Conservation (phyloP, 441 rosid species). For the Lepidium campestre region DNA sequence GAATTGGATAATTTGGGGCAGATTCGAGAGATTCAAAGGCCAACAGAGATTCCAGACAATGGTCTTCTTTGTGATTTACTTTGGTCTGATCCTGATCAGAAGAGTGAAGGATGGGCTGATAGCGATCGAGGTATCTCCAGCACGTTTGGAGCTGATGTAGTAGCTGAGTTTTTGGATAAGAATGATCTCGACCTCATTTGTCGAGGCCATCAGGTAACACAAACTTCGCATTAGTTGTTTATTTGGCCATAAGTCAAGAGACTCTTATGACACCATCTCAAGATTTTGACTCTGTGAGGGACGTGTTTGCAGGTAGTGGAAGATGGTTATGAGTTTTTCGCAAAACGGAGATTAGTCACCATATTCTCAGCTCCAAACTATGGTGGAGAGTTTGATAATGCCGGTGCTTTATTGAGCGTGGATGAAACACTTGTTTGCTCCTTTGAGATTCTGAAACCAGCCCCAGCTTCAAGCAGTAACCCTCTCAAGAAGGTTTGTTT, state of each 20-base stretch:
- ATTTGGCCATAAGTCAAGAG: not conserved
- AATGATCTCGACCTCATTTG: constrained; percentile 95
- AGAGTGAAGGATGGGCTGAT: constrained; percentile 71
- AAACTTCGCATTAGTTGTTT: not conserved
- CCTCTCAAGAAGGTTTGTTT: constrained; percentile 66
- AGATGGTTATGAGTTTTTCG: constrained; percentile 95
- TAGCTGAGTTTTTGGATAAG: constrained; percentile 80
- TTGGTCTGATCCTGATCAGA: constrained; percentile 95
- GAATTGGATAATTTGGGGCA: constrained; percentile 70
- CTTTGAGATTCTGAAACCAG: constrained; percentile 86
- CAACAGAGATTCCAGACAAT: constrained; percentile 80
- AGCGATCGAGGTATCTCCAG: constrained; percentile 95
- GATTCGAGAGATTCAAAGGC: constrained; percentile 74
- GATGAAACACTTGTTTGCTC: constrained; percentile 77
- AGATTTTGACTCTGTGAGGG: not conserved
- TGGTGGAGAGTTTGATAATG: constrained; percentile 98
- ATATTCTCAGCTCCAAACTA: constrained; percentile 97
- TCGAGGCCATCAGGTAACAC: constrained; percentile 88
- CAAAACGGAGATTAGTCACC: constrained; percentile 74
- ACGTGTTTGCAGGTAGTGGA: constrained; percentile 71
- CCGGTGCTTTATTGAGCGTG: constrained; percentile 83
- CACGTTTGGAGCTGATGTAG: constrained; percentile 82
- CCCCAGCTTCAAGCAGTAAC: constrained; percentile 41
- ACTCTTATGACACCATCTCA: not conserved
- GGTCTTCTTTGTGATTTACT: constrained; percentile 98